Evolutionary conservation across 345 rosid species (phyloP), one percentile per base, ranked within the genome.

Genomic region (Acer yangbiense): DNA sequence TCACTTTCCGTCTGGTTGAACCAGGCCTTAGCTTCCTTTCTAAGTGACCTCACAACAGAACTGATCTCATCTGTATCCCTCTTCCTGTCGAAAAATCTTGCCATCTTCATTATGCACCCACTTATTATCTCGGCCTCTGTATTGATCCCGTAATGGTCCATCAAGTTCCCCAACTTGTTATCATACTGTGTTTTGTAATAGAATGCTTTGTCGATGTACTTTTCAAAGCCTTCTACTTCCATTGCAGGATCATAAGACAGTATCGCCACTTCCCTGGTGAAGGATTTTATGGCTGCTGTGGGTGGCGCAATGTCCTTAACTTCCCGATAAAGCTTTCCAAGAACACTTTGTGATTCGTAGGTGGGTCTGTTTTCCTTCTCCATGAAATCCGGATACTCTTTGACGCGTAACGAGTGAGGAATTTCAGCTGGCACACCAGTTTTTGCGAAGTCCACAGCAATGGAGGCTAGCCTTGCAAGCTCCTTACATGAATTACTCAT

Each of bases 1-100:
- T 50, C 63, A 62, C 80, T 76, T 41, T 72, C 74, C 61, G 80
- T 71, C 66, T 77, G 74, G 25, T 84, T 52, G 76, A 88, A 84
- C 90, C 90, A 88, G 0, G 77, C 50, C 82, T 84, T 74, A 1
- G 86, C 89, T 83, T 88, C 86, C 79, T 88, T 88, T 68, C 82
- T 81, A 52, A 86, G 29, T 17, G 91, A 74, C 71, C 76, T 79
- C 27, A 25, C 27, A 25, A 1, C 27, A 25, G 2, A 25, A 25
- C 27, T 25, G 27, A 25, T 25, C 2, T 25, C 27, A 1, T 25
- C 27, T 25, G 27, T 25, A 1, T 25, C 27, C 27, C 27, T 25
- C 27, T 25, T 25, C 27, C 27, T 25, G 27, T 25, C 27, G 27
- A 25, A 25, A 25, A 25, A 25, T 25, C 27, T 25, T 25, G 27